Evolutionary conservation across 139 green algal genomes (phyloP), one percentile per base, ranked within the genome.

Genomic region (Chlamydomonas eustigma): DNA sequence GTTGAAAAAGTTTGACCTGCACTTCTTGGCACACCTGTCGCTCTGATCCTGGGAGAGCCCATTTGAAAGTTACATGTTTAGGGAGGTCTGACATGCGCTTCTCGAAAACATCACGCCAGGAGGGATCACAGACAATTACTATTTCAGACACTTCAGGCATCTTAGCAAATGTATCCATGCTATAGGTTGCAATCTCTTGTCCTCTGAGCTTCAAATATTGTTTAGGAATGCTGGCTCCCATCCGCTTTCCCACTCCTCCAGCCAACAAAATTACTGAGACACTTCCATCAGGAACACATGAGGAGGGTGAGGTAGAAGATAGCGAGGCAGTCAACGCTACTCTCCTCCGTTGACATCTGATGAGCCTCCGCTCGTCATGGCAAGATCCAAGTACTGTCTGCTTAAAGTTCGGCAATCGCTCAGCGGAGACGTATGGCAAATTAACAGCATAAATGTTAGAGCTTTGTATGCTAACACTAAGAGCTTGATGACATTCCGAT

Each of bases 221-320:
- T 87, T 99, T 99, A 31, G 95, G 95, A 65, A 98, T 97, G 69
- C 81, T 51, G 0, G 95, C 93, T 66, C 93, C 93, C 94, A 98
- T 98, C 37, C 94, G 90, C 82, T 98, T 98, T 77, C 94, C 94
- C 28, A 96, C 90, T 35, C 94, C 94, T 12, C 94, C 94, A 28
- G 94, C 90, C 25, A 98, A 80, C 4, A 98, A 85, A 3, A 98
- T 80, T 1, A 98, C 78, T 75, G 87, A 93, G 2, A 98, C 92
- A 36, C 79, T 72, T 33, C 52, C 52, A 22, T 68, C 52, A 28
- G 52, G 12, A 25, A 68, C 52, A 37, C n/a, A 58, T 12, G 44
- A 18, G 44, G 44, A 12, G 18, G 44, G 44, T n/a, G n/a, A n/a
- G n/a, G n/a, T n/a, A n/a, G n/a, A n/a, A n/a, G n/a, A n/a, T n/a